A percentile compares a stretch with the other conserved stretches of the same genome.
phyloP scores from a whole-genome alignment of 768 basidiomycete genomes.

The Suillus subalutaceus region DNA sequence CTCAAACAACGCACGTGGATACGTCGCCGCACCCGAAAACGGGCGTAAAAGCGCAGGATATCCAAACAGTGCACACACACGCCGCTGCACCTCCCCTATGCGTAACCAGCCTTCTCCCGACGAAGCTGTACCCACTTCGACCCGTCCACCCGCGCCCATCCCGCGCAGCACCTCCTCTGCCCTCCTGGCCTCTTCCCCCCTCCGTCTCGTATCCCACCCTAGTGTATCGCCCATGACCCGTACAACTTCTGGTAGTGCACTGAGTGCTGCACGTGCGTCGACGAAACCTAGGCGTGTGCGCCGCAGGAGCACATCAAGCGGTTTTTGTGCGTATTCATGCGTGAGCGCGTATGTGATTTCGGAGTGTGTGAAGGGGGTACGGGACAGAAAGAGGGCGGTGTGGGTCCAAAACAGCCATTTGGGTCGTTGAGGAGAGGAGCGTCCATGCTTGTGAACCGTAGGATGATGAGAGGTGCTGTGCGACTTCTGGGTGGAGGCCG shows the following conservation, averaged over 20 bases:
- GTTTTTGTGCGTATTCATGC: constrained; percentile 92
- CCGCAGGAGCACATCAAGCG: constrained; percentile 90
- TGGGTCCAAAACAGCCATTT: constrained; percentile 82
- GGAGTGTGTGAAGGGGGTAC: constrained; percentile 73
- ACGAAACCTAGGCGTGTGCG: constrained; percentile 94
- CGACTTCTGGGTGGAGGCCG: constrained; percentile 89
- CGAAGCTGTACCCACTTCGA: constrained; percentile 19
- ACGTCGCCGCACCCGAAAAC: constrained; percentile 26
- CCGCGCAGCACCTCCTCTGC: constrained; percentile 71
- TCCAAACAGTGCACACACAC: neutral
- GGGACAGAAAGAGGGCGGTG: constrained; percentile 71
- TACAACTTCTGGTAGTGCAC: constrained; percentile 83
- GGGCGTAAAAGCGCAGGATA: neutral
- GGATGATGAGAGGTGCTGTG: constrained; percentile 88
- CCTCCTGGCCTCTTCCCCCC: constrained; percentile 57
- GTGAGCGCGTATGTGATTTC: constrained; percentile 89
- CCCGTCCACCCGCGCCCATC: constrained; percentile 61
- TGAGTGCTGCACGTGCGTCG: constrained; percentile 83
- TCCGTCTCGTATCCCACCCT: constrained; percentile 67
- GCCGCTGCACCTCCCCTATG: neutral
- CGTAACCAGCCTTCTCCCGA: constrained; percentile 22
- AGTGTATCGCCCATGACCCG: constrained; percentile 91
- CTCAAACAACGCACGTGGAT: constrained; percentile 57
- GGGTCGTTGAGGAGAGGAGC: constrained; percentile 74
- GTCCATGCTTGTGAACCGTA: constrained; percentile 98